Percentiles rank a stretch among this genome's conserved stretches.
Conservation (phyloP, 2,329 filamentous ascomycete species). For the Aspergillus candidus region DNA sequence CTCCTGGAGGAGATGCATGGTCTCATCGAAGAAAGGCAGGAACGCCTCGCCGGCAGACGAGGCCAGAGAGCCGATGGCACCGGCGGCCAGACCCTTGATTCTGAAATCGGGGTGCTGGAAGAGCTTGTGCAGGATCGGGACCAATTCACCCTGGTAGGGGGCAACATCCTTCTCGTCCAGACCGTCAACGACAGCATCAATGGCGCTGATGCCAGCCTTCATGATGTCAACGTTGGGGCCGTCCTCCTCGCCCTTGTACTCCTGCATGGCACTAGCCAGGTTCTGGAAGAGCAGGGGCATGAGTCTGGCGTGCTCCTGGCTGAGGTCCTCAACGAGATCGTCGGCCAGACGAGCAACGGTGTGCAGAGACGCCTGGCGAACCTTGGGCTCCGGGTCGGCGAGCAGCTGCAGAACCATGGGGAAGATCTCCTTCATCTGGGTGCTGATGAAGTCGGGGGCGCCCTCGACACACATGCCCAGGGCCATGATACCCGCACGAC, state of each 20-base stretch:
- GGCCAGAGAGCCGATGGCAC: slow-evolving; percentile 85
- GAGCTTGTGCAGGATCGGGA: slow-evolving; percentile 76
- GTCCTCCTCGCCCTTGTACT: slow-evolving; percentile 57
- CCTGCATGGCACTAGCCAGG: slow-evolving; percentile 69
- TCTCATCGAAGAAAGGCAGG: slow-evolving; percentile 82
- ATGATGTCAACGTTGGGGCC: slow-evolving; percentile 80
- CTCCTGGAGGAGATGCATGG: slow-evolving; percentile 80
- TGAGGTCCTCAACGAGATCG: slow-evolving; percentile 85
- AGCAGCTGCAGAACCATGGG: slow-evolving; percentile 78
- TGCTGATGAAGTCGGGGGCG: slow-evolving; percentile 93
- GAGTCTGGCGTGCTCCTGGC: slow-evolving; percentile 74
- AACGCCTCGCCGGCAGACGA: slow-evolving; percentile 77
- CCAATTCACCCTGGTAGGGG: slow-evolving; percentile 73
- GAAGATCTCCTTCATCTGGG: slow-evolving; percentile 79
- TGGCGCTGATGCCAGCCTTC: slow-evolving; percentile 79
- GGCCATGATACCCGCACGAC: slow-evolving; percentile 84
- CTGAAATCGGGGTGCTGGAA: slow-evolving; percentile 79
- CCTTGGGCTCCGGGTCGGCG: slow-evolving; percentile 72
- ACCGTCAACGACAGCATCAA: slow-evolving; percentile 82
- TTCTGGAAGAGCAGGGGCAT: slow-evolving; percentile 83
- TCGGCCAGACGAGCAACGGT: slow-evolving; percentile 86
- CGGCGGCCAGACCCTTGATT: slow-evolving; percentile 82
- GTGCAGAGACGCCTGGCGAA: slow-evolving; percentile 80
- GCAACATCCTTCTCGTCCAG: slow-evolving; percentile 69
- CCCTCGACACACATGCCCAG: slow-evolving; percentile 94